Conservation (phyloP, 2,329 filamentous ascomycete genomes). For the Diaporthe caulivora region DNA sequence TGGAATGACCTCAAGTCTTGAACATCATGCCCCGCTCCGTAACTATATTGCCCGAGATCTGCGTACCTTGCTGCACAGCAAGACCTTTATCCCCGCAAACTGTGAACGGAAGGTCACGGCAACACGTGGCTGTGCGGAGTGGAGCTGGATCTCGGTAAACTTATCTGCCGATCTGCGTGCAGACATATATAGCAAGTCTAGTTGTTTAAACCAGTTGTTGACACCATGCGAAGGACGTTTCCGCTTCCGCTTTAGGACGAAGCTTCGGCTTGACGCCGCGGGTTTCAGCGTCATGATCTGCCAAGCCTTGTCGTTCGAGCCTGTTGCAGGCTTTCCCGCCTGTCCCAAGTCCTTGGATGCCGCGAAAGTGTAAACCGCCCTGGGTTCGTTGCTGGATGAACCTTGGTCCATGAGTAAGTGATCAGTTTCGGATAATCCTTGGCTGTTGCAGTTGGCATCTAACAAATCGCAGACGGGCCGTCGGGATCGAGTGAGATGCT, state of each 20-base stretch:
- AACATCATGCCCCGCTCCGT: not conserved
- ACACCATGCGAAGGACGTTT: not conserved
- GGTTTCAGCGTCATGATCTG: slow-evolving; percentile 16
- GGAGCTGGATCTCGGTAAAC: slow-evolving; percentile 16
- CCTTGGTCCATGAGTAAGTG: slow-evolving; percentile 19
- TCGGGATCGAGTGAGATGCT: not conserved
- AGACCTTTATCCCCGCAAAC: not conserved
- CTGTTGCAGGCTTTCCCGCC: slow-evolving; percentile 22
- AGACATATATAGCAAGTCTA: not conserved
- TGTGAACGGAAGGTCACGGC: not conserved
- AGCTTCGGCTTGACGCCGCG: slow-evolving; percentile 6
- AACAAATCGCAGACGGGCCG: slow-evolving; percentile 15
- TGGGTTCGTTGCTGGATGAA: slow-evolving; percentile 9
- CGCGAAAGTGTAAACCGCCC: not conserved
- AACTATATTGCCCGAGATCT: not conserved
- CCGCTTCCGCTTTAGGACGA: not conserved
- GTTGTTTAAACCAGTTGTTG: not conserved
- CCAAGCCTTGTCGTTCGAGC: not conserved
- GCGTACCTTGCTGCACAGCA: not conserved
- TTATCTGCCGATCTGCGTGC: slow-evolving; percentile 10
- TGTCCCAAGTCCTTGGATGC: slow-evolving; percentile 20
- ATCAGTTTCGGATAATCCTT: slow-evolving; percentile 6
- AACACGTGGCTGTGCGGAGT: slow-evolving; percentile 18
- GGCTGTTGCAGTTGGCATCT: slow-evolving; percentile 15
- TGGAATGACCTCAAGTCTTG: not conserved